These are phyloP conservation scores for Gleditsia sinensis DNA, from an alignment of 306 rosid species.

Conservation along the genomic window DNA sequence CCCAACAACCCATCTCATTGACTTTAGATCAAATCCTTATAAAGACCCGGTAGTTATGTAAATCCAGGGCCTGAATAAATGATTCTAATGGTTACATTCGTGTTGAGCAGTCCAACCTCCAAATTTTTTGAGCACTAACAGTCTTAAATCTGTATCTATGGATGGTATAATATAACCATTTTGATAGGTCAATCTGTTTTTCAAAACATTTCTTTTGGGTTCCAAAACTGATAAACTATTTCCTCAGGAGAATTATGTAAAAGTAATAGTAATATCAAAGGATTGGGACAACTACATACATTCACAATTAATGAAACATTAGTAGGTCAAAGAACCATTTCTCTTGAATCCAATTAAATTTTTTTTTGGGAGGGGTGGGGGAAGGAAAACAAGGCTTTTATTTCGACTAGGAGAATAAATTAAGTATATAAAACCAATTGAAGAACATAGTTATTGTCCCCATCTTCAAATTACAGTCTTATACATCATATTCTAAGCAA, in stretches of 20 bases:
- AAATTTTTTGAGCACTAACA: background rate
- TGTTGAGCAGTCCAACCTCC: background rate
- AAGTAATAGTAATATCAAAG: background rate
- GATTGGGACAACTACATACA: background rate
- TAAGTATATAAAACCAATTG: background rate
- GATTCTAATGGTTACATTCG: background rate
- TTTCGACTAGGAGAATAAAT: background rate
- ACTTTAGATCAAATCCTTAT: background rate
- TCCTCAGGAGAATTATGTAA: background rate
- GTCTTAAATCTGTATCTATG: background rate
- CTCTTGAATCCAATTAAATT: no score
- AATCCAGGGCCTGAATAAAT: background rate
- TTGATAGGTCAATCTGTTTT: background rate
- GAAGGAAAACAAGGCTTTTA: background rate
- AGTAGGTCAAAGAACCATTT: background rate
- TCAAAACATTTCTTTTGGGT: background rate
- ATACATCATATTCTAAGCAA: background rate
- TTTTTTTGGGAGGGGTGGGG: background rate
- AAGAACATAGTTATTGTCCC: background rate
- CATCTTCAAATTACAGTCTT: background rate
- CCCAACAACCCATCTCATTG: no score
- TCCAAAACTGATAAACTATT: background rate
- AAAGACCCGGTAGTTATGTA: background rate
- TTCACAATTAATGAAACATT: background rate
- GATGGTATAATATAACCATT: background rate